A percentile compares a stretch with the other conserved stretches of the same genome.
Conservation (phyloP, 768 basidiomycete species). For the Trametes elegans region DNA sequence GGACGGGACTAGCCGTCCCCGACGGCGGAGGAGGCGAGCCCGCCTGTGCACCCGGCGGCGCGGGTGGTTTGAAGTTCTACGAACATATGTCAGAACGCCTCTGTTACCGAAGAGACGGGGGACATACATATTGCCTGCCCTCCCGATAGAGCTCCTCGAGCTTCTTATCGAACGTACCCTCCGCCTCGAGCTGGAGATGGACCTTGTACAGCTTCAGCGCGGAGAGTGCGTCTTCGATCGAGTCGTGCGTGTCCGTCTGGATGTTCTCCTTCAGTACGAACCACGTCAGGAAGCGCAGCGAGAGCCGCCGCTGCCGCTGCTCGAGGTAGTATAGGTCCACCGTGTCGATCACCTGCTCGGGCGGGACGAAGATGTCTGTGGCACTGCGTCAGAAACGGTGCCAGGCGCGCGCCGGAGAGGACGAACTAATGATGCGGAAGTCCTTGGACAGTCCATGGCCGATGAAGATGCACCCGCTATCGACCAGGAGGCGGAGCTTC, state of each 20-base stretch:
- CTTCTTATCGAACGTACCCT: conserved; percentile 79
- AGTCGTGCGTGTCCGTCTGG: conserved; percentile 93
- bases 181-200: conserved; percentile 71
- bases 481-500: conserved; percentile 90
- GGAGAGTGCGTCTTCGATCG: conserved; percentile 94
- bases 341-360: conserved; percentile 94
- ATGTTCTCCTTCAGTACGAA: conserved; percentile 90
- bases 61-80: conserved; percentile 23
- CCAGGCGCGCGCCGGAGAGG: no score
- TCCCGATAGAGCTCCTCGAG: conserved; percentile 83
- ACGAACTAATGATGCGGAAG: conserved; percentile 95
- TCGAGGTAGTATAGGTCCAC: conserved; percentile 93
- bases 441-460: conserved; percentile 98
- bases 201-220: conserved; percentile 84
- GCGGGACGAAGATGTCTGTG: conserved; percentile 92
- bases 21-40: conserved; percentile 2
- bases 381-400: neutral
- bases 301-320: conserved; percentile 80
- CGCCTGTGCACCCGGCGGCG: neutral
- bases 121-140: conserved; percentile 68
- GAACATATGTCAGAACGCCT: no score
- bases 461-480: conserved; percentile 93
- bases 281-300: conserved; percentile 92
- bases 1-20: conserved; percentile 2
- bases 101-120: no score